Evolutionary conservation across 371 early-diverging fungal species (phyloP).

Genomic region (Capniomyces stellatus): DNA sequence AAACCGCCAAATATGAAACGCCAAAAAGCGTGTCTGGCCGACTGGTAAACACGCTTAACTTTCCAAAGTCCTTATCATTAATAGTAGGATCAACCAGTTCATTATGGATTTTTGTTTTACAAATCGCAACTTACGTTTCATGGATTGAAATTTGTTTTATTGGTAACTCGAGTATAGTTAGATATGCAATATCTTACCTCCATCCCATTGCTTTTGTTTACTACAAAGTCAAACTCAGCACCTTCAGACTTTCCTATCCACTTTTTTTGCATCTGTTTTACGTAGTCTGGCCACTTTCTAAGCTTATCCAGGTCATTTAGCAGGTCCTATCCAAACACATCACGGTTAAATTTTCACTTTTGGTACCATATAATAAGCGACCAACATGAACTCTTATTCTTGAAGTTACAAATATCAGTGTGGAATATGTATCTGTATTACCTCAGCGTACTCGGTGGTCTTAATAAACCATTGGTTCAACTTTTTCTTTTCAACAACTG

Average conservation of each 20-base stretch:
- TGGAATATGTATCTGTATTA: no score
- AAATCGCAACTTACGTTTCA: no score
- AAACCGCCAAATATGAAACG: conserved; percentile 54
- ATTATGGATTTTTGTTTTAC: no score
- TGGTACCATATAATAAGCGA: no score
- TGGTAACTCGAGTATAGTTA: no score
- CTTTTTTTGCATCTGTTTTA: conserved; percentile 75
- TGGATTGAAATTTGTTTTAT: no score
- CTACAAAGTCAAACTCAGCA: conserved; percentile 49
- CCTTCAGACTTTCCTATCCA: conserved; percentile 86
- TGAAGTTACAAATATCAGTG: no score
- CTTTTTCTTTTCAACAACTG: conserved; percentile 68
- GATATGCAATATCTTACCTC: no score
- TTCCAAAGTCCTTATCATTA: not conserved
- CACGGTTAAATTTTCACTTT: no score
- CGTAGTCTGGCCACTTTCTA: conserved; percentile 78
- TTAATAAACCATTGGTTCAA: conserved; percentile 85
- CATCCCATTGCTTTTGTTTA: no score
- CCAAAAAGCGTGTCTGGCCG: conserved; percentile 61
- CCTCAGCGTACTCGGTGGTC: conserved; percentile 67
- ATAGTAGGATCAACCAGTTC: no score
- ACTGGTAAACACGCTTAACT: conserved; percentile 57
- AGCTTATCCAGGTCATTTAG: conserved; percentile 60
- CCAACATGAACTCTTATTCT: no score
- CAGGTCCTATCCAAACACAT: conserved; percentile 30